Evolutionary conservation across 1,284 basidiomycete species (phyloP).

Genomic region (Psilocybe mexicana): DNA sequence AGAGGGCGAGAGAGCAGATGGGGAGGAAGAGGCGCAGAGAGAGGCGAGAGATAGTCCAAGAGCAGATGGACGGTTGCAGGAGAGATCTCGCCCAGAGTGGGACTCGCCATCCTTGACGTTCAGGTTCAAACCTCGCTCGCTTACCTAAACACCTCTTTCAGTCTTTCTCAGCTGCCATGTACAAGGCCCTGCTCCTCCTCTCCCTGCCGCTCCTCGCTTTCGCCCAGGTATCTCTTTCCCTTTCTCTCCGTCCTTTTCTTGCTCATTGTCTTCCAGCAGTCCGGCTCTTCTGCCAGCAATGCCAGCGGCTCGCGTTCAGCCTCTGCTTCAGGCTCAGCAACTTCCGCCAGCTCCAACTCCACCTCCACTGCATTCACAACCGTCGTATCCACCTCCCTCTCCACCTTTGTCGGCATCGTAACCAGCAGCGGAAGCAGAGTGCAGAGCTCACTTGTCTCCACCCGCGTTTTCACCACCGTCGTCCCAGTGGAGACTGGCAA

Average conservation of each 20-base stretch:
- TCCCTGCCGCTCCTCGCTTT: conserved; percentile 27
- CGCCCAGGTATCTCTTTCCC: conserved; percentile 28
- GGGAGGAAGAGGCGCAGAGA: conserved; percentile 51
- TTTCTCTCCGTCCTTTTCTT: conserved; percentile 4
- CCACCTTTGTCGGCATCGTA: conserved; percentile 32
- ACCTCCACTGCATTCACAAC: conserved; percentile 30
- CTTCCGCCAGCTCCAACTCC: conserved; percentile 2
- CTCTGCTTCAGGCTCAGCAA: conserved; percentile 10
- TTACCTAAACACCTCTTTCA: conserved; percentile 23
- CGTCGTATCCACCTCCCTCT: conserved; percentile 38
- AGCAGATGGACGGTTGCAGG: conserved; percentile 39
- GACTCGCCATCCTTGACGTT: conserved; percentile 13
- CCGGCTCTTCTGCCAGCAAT: background rate
- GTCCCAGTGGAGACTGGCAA: conserved; percentile 23
- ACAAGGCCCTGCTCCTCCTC: conserved; percentile 22
- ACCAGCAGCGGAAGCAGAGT: conserved; percentile 32
- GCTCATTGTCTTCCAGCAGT: conserved; percentile 7
- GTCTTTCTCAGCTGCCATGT: conserved; percentile 22
- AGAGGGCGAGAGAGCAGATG: conserved; percentile 63
- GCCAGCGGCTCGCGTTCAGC: conserved; percentile 1
- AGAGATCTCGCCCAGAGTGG: conserved; percentile 10
- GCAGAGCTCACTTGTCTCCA: conserved; percentile 37
- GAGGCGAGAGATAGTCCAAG: conserved; percentile 60
- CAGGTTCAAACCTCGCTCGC: conserved; percentile 11
- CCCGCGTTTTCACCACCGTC: conserved; percentile 45